Evolutionary conservation across 768 basidiomycete species (phyloP).

Genomic region (Pulveroboletus sp.): DNA sequence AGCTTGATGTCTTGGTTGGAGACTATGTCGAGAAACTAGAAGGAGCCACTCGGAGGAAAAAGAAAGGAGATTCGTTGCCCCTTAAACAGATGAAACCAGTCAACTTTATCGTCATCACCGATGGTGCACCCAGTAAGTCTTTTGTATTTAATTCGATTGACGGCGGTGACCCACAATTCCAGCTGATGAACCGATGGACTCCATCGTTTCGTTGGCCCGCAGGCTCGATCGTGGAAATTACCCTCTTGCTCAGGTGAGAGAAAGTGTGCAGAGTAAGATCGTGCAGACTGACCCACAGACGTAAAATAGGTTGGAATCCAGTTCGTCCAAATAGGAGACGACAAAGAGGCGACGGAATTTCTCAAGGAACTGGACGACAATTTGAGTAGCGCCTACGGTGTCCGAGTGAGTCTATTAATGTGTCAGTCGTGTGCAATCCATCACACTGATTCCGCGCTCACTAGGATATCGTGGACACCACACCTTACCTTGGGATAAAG

Average conservation of each 20-base stretch:
- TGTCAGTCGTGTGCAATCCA: background rate
- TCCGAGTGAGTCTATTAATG: conserved; percentile 37
- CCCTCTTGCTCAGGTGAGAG: conserved; percentile 49
- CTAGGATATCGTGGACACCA: conserved; percentile 71
- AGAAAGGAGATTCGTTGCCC: conserved; percentile 19
- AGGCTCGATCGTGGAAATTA: conserved; percentile 50
- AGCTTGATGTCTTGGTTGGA: conserved; percentile 37
- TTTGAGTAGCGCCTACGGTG: conserved; percentile 37
- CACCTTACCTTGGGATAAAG: conserved; percentile 43
- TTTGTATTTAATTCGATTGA: background rate
- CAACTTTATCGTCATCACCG: conserved; percentile 60
- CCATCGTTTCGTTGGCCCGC: conserved; percentile 45
- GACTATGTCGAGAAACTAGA: conserved; percentile 37
- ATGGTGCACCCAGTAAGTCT: conserved; percentile 54
- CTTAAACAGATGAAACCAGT: conserved; percentile 46
- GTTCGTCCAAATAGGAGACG: conserved; percentile 67
- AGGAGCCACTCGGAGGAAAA: conserved; percentile 24
- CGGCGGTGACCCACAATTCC: background rate
- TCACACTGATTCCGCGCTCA: background rate
- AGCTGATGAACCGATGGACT: conserved; percentile 51
- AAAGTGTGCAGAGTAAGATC: no score
- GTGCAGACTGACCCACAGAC: conserved; percentile 4
- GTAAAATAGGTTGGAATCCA: conserved; percentile 57
- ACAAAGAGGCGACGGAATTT: conserved; percentile 37
- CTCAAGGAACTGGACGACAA: conserved; percentile 57